Evolutionary conservation across 768 basidiomycete species (phyloP).

Genomic region (Boletus barrowsii): DNA sequence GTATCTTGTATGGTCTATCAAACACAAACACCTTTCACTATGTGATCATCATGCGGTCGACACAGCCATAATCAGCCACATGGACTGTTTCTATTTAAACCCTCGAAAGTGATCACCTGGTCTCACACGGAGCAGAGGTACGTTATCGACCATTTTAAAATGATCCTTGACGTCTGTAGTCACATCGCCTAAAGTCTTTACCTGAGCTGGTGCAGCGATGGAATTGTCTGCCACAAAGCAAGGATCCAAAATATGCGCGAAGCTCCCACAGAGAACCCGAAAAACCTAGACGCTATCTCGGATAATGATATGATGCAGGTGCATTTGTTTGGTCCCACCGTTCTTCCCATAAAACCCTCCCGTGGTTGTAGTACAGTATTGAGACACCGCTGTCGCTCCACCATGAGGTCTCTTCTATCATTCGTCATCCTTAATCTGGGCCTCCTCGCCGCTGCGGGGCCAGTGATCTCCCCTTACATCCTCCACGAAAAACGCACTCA

Average conservation of each 20-base stretch:
- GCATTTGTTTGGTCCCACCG: constrained; percentile 5
- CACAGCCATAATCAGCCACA: no score
- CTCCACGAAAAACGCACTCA: constrained; percentile 41
- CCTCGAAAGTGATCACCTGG: no score
- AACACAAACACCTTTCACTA: no score
- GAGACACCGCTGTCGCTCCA: background rate
- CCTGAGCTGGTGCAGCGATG: no score
- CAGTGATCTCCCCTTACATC: constrained; percentile 19
- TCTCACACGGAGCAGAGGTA: no score
- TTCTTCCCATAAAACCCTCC: constrained; percentile 9
- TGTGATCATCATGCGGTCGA: no score
- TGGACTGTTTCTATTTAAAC: no score
- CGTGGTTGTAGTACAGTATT: background rate
- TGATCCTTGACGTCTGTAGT: no score
- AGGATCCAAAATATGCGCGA: background rate
- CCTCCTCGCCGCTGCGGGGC: constrained; percentile 4
- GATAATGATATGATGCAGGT: background rate
- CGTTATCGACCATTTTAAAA: no score
- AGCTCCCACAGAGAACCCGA: background rate
- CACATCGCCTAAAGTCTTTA: no score
- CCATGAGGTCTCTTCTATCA: constrained; percentile 16
- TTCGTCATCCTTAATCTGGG: constrained; percentile 7
- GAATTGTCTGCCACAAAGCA: no score
- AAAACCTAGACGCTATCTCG: background rate
- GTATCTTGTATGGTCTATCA: no score